Percentiles rank a stretch among this genome's conserved stretches.
These are phyloP conservation scores for Phytophthora syringae DNA, from an alignment of 352 stramenopile species.

Conservation along the genomic window DNA sequence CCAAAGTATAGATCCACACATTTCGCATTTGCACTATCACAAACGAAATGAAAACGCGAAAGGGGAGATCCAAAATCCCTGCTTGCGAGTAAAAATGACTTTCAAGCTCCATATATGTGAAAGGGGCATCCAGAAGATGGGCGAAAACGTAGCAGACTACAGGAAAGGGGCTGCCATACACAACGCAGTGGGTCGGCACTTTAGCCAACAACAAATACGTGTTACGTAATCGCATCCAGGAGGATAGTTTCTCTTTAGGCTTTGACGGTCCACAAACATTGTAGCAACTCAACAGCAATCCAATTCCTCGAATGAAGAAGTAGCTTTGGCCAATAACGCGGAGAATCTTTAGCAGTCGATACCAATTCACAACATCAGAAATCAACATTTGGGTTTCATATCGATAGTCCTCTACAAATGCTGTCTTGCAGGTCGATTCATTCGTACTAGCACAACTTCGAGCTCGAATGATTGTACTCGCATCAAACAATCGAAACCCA, in stretches of 20 bases:
- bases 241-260: background rate
- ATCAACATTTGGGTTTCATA: slow-evolving; percentile 32
- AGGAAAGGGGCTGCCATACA: slow-evolving; percentile 51
- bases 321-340: slow-evolving; percentile 41
- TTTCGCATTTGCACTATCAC: slow-evolving; percentile 45
- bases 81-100: slow-evolving; percentile 25
- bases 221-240: too few relatives aligned
- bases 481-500: slow-evolving; percentile 11
- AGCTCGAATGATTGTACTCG: slow-evolving; percentile 22
- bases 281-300: slow-evolving; percentile 30
- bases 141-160: slow-evolving; percentile 47
- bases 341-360: slow-evolving; percentile 18
- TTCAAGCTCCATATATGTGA: slow-evolving; percentile 36
- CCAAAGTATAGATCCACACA: slow-evolving; percentile 41
- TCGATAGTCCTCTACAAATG: slow-evolving; percentile 45
- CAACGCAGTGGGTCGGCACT: slow-evolving; percentile 46
- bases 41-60: slow-evolving; percentile 25
- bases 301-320: slow-evolving; percentile 30
- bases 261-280: background rate
- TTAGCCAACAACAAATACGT: slow-evolving; percentile 37
- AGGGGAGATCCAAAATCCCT: slow-evolving; percentile 24
- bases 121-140: slow-evolving; percentile 44
- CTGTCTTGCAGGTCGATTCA: slow-evolving; percentile 24
- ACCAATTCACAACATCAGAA: slow-evolving; percentile 35
- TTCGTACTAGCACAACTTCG: slow-evolving; percentile 6